A percentile compares a stretch with the other conserved stretches of the same genome.
phyloP scores from a whole-genome alignment of 306 rosid genomes.

The Quercus dentata region DNA sequence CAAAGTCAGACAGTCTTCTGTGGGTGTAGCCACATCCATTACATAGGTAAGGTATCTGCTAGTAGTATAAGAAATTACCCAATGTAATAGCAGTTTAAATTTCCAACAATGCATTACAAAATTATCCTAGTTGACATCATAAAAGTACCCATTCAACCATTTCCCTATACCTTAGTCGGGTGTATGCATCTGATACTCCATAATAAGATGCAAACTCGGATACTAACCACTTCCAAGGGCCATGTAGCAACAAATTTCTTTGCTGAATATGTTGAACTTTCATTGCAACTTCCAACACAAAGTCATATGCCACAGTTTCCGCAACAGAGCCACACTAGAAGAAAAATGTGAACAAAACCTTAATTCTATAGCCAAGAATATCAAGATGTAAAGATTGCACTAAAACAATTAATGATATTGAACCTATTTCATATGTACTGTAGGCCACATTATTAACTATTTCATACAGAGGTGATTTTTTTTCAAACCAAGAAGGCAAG shows the following conservation, averaged over 20 bases:
- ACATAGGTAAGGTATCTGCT: conserved; percentile 33
- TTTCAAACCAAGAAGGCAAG: too few relatives aligned
- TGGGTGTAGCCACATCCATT: conserved; percentile 51
- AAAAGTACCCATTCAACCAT: neutral
- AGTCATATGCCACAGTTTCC: conserved; percentile 35
- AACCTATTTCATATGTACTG: neutral
- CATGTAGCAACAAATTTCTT: conserved; percentile 27
- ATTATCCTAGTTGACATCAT: neutral
- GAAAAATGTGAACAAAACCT: neutral
- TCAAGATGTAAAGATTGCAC: neutral
- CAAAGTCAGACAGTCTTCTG: conserved; percentile 26
- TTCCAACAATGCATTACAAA: neutral
- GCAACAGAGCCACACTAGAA: conserved; percentile 27
- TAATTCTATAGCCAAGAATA: neutral
- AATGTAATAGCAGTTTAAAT: neutral
- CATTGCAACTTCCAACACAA: conserved; percentile 32
- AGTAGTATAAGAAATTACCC: neutral
- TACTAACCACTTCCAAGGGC: conserved; percentile 37
- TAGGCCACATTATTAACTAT: too few relatives aligned
- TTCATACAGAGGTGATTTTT: too few relatives aligned
- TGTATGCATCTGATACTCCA: conserved; percentile 32
- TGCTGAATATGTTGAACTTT: conserved; percentile 30
- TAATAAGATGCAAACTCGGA: conserved; percentile 26
- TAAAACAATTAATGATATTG: neutral
- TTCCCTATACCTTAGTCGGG: conserved; percentile 28